Conservation (phyloP, 768 basidiomycete species). For the Leccinum longicurvipes region DNA sequence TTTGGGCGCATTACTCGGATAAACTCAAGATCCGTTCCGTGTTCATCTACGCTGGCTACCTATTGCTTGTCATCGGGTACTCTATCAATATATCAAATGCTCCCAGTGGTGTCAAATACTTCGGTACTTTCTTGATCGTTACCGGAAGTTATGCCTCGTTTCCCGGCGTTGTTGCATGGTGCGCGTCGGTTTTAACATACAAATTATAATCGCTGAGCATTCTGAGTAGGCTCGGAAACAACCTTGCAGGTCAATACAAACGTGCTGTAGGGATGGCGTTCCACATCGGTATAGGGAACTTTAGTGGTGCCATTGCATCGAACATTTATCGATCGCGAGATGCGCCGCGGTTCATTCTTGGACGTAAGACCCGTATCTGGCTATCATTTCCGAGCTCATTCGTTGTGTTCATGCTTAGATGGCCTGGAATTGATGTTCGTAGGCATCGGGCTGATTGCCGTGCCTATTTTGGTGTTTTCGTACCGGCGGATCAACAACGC, state of each 20-base stretch:
- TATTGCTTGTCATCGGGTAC: constrained; percentile 56
- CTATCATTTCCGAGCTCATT: neutral
- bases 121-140: constrained; percentile 69
- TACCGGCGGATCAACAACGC: neutral
- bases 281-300: constrained; percentile 53
- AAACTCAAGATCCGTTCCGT: constrained; percentile 51
- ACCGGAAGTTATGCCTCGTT: constrained; percentile 53
- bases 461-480: neutral
- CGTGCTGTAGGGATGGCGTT: constrained; percentile 65
- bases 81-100: constrained; percentile 58
- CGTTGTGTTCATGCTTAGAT: neutral
- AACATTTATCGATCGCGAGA: constrained; percentile 62
- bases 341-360: constrained; percentile 11
- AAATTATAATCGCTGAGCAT: neutral
- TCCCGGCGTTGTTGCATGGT: constrained; percentile 65
- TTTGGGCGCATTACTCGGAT: constrained; percentile 60
- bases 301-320: constrained; percentile 59
- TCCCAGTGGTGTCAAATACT: constrained; percentile 58
- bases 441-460: neutral
- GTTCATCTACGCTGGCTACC: constrained; percentile 53
- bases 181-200: constrained; percentile 14
- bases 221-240: constrained; percentile 45
- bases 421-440: neutral
- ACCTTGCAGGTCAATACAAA: constrained; percentile 67
- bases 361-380: neutral